Base-by-base conservation (phyloP, 2,329 filamentous ascomycete species). In the Alternaria conjuncta region DNA sequence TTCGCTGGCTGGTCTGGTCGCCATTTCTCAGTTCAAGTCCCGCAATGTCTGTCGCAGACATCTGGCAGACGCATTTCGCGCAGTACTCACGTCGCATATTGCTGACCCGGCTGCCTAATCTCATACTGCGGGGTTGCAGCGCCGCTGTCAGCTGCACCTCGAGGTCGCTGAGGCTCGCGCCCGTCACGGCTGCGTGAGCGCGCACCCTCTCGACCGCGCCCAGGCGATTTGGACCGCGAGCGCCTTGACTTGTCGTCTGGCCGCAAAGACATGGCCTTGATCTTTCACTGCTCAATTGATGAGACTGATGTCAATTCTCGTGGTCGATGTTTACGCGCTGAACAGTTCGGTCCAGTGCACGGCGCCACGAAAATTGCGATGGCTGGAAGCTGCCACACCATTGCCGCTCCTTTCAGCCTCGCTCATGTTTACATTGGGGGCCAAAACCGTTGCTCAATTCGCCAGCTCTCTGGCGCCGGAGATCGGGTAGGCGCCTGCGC, bases 211-310 rank as follows among this genome's bases (percentile, higher is more conserved):
- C 73, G 73, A 57, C 77, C 66, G 18, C 78, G 72, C 23, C 76
- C 78, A 26, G 77, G 79, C 44, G 82, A 84, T 65, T 82, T 82
- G 54, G 80, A 82, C 43, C 82, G 77, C 55, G 78, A 78, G 8
- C 82, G 80, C 53, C 79, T 69, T 41, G 78, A 77, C 49, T 79
- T 67, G 65, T 82, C 79, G 71, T 83, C 81, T 6, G 79, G 76
- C 51, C 80, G 78, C 54, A 84, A 75, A 47, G 76, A 82, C 80
- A 81, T 81, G 51, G 67, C 54, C n/a, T 30, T 47, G 26, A 21
- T 54, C 20, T 23, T 53, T 36, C 13, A 18, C 49, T n/a, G 32
- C 26, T 51, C 49, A 25, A 53, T 53, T 36, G 49, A 53, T 32
- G 20, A 25, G 13, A 32, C 49, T 36, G 11, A 25, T 41, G 13